Conservation (phyloP, 2,329 filamentous ascomycete genomes). For the Colletotrichum sp. region DNA sequence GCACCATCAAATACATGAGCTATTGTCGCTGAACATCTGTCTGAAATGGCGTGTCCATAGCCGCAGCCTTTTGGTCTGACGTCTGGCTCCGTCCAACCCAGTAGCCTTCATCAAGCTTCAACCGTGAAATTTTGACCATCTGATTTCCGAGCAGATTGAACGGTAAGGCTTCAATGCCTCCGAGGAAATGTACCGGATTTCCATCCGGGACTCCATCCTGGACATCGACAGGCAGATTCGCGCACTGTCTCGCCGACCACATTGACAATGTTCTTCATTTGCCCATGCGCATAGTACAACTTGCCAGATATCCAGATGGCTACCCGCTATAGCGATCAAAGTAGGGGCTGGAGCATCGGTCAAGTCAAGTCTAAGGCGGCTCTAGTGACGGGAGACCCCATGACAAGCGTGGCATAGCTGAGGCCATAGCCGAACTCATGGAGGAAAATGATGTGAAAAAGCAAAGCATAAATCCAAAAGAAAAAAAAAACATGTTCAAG, state of each 20-base stretch:
- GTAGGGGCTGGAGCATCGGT: background rate
- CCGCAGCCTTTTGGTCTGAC: background rate
- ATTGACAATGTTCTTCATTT: background rate
- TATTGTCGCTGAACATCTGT: background rate
- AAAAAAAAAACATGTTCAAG: background rate
- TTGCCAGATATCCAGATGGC: background rate
- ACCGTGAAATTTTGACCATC: background rate
- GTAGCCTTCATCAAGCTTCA: rapidly evolving
- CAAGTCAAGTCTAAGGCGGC: background rate
- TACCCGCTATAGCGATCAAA: background rate
- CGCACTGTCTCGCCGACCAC: background rate
- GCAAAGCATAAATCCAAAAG: background rate
- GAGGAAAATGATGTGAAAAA: background rate
- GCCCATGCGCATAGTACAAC: background rate
- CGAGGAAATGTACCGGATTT: background rate
- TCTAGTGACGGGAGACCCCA: background rate
- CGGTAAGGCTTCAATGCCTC: background rate
- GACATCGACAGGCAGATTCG: background rate
- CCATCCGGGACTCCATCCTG: background rate
- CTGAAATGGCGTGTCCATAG: background rate
- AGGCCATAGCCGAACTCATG: background rate
- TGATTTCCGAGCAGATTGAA: background rate
- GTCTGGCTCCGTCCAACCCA: background rate
- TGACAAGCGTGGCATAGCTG: background rate
- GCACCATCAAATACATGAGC: background rate